Evolutionary conservation across 805 yeast species (phyloP), one percentile per base, ranked within the genome.

Genomic region (Suhomyces pyralidae): DNA sequence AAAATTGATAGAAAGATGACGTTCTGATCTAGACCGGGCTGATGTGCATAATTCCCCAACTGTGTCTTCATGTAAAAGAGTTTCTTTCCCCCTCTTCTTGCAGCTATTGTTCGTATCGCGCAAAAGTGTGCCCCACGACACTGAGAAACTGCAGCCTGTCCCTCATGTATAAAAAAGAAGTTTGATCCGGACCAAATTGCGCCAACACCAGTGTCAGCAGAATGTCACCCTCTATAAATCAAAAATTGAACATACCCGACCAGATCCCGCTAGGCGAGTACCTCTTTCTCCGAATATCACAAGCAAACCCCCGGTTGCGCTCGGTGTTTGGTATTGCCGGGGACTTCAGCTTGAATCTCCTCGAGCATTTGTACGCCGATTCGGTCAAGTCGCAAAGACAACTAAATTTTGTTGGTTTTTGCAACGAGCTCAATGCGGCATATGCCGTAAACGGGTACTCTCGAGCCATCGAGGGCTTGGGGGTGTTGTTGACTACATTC

Each of bases 371-470:
- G 45, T 85, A 88, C 61, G 69, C 80, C 7, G 66, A 64, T 6
- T 54, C 67, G 7, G 60, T 71, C n/a, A 50, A 77, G 70, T 38
- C 55, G 69, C 77, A 38, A 64, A 32, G 45, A 9, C 74, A 73
- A 8, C 65, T 71, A 7, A 86, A 59, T 70, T 90, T 96, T 89
- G 76, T 88, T 46, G 96, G 96, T 22, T 82, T 84, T 55, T 89
- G 96, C 73, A 91, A 91, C 64, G 97, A 91, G 71, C 77, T 91
- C 57, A 92, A 91, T 64, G 86, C 94, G 3, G 94, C 96, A 7
- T 91, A 92, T 65, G 84, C 94, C 5, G 92, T 93, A 7, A 97
- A 92, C 67, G 97, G 97, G 5, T 92, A 89, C 62, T 83, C 94
- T 17, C 79, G 93, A 55, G 74, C 78, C 47, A 79, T 81, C n/a